Evolutionary conservation across 139 green algal species (phyloP), one percentile per base, ranked within the genome.

Genomic region (Gonium pectorale): DNA sequence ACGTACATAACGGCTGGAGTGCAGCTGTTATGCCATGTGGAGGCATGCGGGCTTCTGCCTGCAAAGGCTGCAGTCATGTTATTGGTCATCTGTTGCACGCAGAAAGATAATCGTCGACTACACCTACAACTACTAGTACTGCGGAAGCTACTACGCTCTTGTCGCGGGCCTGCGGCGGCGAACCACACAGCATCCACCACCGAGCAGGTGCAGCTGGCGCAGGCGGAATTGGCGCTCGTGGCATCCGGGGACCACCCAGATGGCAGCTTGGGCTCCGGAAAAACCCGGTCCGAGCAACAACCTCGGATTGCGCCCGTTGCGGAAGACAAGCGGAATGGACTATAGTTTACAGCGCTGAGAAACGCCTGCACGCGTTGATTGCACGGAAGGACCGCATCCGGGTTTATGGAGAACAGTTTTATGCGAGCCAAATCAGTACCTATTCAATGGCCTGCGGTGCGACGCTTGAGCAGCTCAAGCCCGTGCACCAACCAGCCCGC

Each of bases 21-120:
- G n/a, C n/a, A n/a, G n/a, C n/a, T n/a, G n/a, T n/a, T n/a, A n/a
- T n/a, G n/a, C n/a, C n/a, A n/a, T n/a, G n/a, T n/a, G n/a, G n/a
- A n/a, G n/a, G n/a, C n/a, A n/a, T n/a, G n/a, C n/a, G n/a, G n/a
- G n/a, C n/a, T n/a, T n/a, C n/a, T n/a, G n/a, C n/a, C n/a, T n/a
- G n/a, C n/a, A n/a, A n/a, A n/a, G n/a, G n/a, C n/a, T n/a, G n/a
- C n/a, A n/a, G n/a, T n/a, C n/a, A n/a, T n/a, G n/a, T n/a, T n/a
- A n/a, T n/a, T n/a, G n/a, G n/a, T n/a, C n/a, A n/a, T n/a, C n/a
- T 43, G 63, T 1, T 9, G 43, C 9, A 41, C 31, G 46, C 78
- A 85, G 79, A 77, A 77, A 11, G 79, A 85, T 29, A 85, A 85
- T 29, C 79, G 79, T 4, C 64, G 54, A 1, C 27, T 85, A 17